Base-by-base conservation (phyloP, 2,329 filamentous ascomycete species). In the Falciphora oryzae region DNA sequence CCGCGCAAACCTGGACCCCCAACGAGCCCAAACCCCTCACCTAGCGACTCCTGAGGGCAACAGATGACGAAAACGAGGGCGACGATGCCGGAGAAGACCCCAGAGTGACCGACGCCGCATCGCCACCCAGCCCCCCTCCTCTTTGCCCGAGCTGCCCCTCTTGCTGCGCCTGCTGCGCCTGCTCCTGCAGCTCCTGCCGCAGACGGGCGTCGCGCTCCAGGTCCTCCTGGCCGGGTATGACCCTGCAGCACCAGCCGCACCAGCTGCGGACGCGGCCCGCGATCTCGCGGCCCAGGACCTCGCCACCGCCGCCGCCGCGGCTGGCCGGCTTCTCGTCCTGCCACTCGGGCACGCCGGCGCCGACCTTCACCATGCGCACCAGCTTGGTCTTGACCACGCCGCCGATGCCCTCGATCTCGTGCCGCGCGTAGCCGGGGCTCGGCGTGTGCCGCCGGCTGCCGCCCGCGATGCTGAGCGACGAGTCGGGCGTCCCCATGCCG, bases 391-490 rank as follows among this genome's bases (percentile, higher is more conserved):
- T 96, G 63, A 97, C 86, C 18, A 90, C 85, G 0, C 93, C 93
- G 14, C 93, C 93, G 59, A 97, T 91, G 2, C 93, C 93, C 72
- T 96, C 92, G 66, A 97, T 91, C 76, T 97, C 93, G 72, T 97
- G 93, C 57, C 91, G 83, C 65, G 88, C 83, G 72, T 97, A 97
- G 3, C 93, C 93, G 0, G 91, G 82, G 65, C 89, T 79, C 69
- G 58, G 58, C 28, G 58, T 60, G 27, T 31, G 58, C 4, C 58
- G 58, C 35, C 57, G 58, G 28, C 57, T 63, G 57, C 56, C 32
- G 56, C 29, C 29, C 13, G 53, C 56, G 57, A 31, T 63, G 18
- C 56, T 57, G 29, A 53, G 44, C 44, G 44, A 53, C 18, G 61
- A 62, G 18, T 62, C 61, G 10, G 61, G 61, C 44, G 61, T 62